phyloP scores from a whole-genome alignment of 768 basidiomycete genomes.

The Amanita subjunquillea region DNA sequence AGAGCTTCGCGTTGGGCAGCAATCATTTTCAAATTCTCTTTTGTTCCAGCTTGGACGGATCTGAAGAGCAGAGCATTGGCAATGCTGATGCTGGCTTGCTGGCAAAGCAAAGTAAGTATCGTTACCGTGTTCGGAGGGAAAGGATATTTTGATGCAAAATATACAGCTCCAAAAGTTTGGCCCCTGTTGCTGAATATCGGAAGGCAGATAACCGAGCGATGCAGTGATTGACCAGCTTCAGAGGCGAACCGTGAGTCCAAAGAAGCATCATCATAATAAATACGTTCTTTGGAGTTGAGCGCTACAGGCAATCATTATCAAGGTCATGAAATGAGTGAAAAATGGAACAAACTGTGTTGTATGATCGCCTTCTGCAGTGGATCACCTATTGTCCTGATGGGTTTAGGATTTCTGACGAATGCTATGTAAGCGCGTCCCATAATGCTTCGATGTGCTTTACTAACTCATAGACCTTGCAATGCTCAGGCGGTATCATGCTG shows the following conservation, averaged over 20 bases:
- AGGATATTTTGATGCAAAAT: conserved; percentile 53
- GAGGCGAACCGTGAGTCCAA: conserved; percentile 59
- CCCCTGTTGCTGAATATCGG: conserved; percentile 69
- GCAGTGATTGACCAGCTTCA: conserved; percentile 49
- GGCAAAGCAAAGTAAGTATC: conserved; percentile 53
- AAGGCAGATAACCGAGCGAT: conserved; percentile 56
- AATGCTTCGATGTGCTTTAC: conserved; percentile 12
- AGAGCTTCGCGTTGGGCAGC: conserved; percentile 59
- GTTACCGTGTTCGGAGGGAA: conserved; percentile 53
- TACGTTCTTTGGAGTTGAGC: conserved; percentile 53
- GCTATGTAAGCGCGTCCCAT: not conserved
- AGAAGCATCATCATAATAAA: conserved; percentile 51
- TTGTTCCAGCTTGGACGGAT: conserved; percentile 63
- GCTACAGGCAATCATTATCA: conserved; percentile 24
- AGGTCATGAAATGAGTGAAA: not conserved
- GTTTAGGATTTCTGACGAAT: conserved; percentile 36
- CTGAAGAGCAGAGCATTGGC: conserved; percentile 67
- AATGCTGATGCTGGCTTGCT: conserved; percentile 70
- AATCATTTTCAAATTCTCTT: conserved; percentile 72
- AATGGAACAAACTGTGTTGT: conserved; percentile 40
- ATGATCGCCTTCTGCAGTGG: conserved; percentile 60
- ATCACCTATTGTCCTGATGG: conserved; percentile 47
- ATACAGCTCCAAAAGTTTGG: conserved; percentile 66
- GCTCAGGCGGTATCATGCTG: conserved; percentile 47
- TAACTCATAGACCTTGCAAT: conserved; percentile 62